Conservation (phyloP, 164 flowering plant genomes). For the Chimonanthus praecox region DNA sequence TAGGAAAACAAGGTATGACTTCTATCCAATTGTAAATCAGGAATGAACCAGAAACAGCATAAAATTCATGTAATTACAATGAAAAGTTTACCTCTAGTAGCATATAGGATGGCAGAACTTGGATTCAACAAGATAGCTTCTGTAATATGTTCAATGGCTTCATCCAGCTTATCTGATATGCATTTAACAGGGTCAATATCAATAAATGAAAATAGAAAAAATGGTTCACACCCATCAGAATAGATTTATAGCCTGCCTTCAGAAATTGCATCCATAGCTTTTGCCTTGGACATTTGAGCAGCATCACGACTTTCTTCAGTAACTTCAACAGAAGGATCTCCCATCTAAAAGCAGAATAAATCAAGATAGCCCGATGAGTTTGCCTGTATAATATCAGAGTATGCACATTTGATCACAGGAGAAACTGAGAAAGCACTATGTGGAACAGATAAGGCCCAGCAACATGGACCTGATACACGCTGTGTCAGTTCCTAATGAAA, state of each 20-base stretch:
- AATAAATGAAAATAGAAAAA: background rate
- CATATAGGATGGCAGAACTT: slow-evolving; percentile 86
- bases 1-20: background rate
- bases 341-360: slow-evolving; percentile 55
- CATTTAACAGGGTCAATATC: background rate
- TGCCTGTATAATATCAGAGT: background rate
- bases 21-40: background rate
- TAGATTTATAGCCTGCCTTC: slow-evolving; percentile 45
- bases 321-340: slow-evolving; percentile 75
- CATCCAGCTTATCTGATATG: slow-evolving; percentile 62
- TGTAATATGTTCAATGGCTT: slow-evolving; percentile 69
- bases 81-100: slow-evolving; percentile 54
- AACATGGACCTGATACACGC: background rate
- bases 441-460: background rate
- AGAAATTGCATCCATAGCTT: slow-evolving; percentile 81
- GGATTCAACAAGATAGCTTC: slow-evolving; percentile 79
- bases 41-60: background rate
- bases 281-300: slow-evolving; percentile 58
- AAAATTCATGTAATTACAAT: background rate
- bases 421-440: background rate
- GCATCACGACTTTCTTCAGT: slow-evolving; percentile 79
- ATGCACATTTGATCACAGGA: background rate
- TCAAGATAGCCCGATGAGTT: background rate
- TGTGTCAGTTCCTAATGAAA: background rate
- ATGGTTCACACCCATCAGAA: background rate